Evolutionary conservation across 495 filamentous ascomycete genomes (phyloP), one percentile per base, ranked within the genome.

Genomic region (Neurospora sp.): DNA sequence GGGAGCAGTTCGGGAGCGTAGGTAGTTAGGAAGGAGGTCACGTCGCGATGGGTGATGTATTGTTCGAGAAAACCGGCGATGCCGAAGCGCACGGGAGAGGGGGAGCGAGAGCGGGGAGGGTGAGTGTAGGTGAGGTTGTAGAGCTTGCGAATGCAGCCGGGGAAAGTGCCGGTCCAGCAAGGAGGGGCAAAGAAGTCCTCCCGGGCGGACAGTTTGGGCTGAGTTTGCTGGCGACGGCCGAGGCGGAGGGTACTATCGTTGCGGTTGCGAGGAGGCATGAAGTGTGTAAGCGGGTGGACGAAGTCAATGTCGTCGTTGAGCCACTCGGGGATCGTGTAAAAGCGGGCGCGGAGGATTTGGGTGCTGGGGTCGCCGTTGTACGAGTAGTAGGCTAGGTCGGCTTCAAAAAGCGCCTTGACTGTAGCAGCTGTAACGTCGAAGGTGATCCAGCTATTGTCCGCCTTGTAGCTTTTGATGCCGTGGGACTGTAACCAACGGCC

Each of bases 31-130:
- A 93, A 93, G 18, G 76, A 38, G 3, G 82, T 71, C 3, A 91
- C 84, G 76, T 93, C 91, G 35, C 78, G 75, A 70, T 89, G 86
- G 37, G 88, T 87, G 72, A 89, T 90, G 76, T 87, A 90, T 76
- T 93, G 87, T 49, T 91, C 88, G 2, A 93, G 80, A 76, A 88
- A 96, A 1, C 92, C 91, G 41, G 87, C 91, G 60, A 96, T 86
- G 11, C 91, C 92, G 18, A 93, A 80, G 0, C 82, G 77, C 5
- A 79, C 78, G 5, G 79, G 78, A 10, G 78, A 79, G 7, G 66
- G n/a, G 62, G 77, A 38, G 20, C 38, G 35, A n/a, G 73, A 14
- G 23, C 6, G 12, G 23, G 14, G 27, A 18, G 76, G n/a, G 0
- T 78, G 76, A 20, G 76, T 73, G 71, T 83, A 84, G 31, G 76